Evolutionary conservation across 768 basidiomycete species (phyloP).

Genomic region (Pleurotus djamor): DNA sequence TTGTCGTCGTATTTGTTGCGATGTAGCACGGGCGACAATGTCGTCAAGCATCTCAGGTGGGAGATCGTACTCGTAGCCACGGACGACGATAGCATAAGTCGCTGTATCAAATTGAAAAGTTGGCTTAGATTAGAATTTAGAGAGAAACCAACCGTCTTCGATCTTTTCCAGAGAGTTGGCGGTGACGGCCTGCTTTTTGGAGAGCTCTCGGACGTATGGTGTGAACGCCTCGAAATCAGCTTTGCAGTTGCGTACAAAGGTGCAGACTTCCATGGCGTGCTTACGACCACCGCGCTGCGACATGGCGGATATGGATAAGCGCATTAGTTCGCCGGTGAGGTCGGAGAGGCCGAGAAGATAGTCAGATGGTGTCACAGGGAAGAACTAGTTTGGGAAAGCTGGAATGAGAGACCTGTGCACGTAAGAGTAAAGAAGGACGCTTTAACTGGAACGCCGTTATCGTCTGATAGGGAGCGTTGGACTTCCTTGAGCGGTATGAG

Average conservation of each 20-base stretch:
- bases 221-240: slow-evolving; percentile 81
- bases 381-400: slow-evolving; percentile 47
- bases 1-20: slow-evolving; percentile 21
- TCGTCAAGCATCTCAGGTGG: slow-evolving; percentile 68
- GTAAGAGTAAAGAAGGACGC: background rate
- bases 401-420: background rate
- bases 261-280: slow-evolving; percentile 62
- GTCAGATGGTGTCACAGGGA: slow-evolving; percentile 75
- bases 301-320: slow-evolving; percentile 86
- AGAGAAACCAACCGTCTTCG: slow-evolving; percentile 68
- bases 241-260: slow-evolving; percentile 73
- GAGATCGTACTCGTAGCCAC: slow-evolving; percentile 72
- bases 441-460: slow-evolving; percentile 62
- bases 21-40: slow-evolving; percentile 53
- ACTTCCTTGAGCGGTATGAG: slow-evolving; percentile 71
- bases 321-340: slow-evolving; percentile 96
- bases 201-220: slow-evolving; percentile 67
- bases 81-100: slow-evolving; percentile 69
- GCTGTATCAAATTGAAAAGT: slow-evolving; percentile 35
- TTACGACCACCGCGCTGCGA: slow-evolving; percentile 61
- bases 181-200: slow-evolving; percentile 90
- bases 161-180: slow-evolving; percentile 90
- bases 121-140: background rate
- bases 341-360: slow-evolving; percentile 93
- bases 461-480: slow-evolving; percentile 60